These are phyloP conservation scores for Nymphaea colorata DNA, from an alignment of 164 flowering plant species.

Conservation along the genomic window DNA sequence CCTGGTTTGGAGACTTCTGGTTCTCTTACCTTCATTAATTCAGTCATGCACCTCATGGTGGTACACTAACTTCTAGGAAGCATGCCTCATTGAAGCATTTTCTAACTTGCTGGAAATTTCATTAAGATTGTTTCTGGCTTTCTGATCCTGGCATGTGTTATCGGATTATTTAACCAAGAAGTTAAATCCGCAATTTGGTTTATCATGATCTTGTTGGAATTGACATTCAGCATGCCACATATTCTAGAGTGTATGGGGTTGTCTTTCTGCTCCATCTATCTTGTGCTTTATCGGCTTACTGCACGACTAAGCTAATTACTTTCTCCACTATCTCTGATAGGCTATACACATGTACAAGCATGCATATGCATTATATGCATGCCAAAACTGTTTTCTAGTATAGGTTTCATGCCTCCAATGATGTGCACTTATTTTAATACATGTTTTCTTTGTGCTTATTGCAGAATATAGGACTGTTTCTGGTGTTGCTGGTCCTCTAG, in stretches of 20 bases:
- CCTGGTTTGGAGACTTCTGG: not conserved
- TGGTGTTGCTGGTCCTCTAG: constrained; percentile 97
- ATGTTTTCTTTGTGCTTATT: constrained; percentile 4
- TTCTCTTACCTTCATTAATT: too few relatives aligned
- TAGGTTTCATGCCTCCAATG: too few relatives aligned
- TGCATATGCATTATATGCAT: too few relatives aligned
- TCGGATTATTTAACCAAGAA: not conserved
- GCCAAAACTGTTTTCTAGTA: too few relatives aligned
- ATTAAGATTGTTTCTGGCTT: not conserved
- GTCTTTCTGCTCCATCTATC: not conserved
- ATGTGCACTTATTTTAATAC: too few relatives aligned
- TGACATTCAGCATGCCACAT: not conserved
- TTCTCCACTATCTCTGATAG: too few relatives aligned
- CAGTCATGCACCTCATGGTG: not conserved
- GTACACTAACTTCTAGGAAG: not conserved
- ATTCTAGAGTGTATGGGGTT: not conserved
- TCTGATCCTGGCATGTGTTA: not conserved
- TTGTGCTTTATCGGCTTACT: too few relatives aligned
- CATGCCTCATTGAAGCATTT: not conserved
- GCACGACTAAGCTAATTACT: too few relatives aligned
- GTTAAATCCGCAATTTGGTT: not conserved
- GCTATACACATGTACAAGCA: too few relatives aligned
- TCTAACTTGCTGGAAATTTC: not conserved
- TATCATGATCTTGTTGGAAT: not conserved
- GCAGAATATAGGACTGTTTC: constrained; percentile 97